These are phyloP conservation scores for Strigomonas galati DNA, from an alignment of 208 protist species.

Conservation along the genomic window DNA sequence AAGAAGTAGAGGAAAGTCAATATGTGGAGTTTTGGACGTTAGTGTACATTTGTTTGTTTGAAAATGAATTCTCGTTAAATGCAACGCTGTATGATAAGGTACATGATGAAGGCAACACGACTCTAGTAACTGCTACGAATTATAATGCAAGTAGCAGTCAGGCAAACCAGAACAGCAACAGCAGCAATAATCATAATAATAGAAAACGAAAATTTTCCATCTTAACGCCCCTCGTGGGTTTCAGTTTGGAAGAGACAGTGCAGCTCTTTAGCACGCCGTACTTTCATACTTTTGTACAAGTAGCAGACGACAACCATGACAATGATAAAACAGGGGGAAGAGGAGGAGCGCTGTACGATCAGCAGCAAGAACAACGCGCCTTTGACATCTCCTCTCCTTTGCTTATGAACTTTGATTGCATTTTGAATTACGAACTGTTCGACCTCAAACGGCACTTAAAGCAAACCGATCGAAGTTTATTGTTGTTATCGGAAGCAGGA, in stretches of 20 bases:
- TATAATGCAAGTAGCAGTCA: neutral
- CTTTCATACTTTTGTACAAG: neutral
- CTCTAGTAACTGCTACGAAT: no score
- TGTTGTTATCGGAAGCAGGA: neutral
- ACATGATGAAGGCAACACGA: neutral
- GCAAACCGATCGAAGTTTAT: neutral
- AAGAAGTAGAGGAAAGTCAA: slow-evolving; percentile 40
- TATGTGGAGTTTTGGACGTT: slow-evolving; percentile 81
- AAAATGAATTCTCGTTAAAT: slow-evolving; percentile 10
- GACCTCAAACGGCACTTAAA: neutral
- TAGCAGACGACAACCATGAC: neutral
- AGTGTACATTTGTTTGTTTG: slow-evolving; percentile 67
- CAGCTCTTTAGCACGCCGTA: neutral
- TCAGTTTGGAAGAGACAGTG: neutral
- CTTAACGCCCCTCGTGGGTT: slow-evolving; percentile 2
- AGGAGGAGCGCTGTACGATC: no score
- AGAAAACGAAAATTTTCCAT: slow-evolving; percentile 5
- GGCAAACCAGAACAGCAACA: neutral
- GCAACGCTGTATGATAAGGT: neutral
- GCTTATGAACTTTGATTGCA: neutral
- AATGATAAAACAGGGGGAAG: no score
- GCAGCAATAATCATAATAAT: neutral
- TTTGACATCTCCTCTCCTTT: neutral
- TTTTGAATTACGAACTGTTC: neutral
- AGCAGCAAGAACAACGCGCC: neutral